Evolutionary conservation across 78 protist species (phyloP).

Genomic region (Diacronema lutheri): DNA sequence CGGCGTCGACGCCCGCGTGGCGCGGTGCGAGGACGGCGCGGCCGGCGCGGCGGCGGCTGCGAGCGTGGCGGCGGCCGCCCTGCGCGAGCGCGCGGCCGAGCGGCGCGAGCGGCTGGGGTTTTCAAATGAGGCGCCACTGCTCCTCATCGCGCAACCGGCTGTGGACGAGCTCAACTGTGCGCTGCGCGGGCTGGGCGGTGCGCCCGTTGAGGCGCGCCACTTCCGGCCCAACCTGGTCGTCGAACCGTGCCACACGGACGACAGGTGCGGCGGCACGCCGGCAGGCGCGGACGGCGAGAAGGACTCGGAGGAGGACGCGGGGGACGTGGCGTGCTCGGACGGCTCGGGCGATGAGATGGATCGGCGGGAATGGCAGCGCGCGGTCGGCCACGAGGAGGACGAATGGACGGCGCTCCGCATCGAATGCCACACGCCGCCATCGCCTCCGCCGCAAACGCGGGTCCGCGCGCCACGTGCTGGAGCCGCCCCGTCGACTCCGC

Average conservation of each 20-base stretch:
- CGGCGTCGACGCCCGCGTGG: no score
- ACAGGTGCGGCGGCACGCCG: background rate
- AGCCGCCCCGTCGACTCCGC: no score
- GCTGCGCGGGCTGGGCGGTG: background rate
- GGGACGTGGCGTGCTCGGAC: background rate
- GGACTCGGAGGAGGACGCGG: background rate
- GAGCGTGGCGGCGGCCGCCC: no score
- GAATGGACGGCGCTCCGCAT: background rate
- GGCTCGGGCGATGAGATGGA: background rate
- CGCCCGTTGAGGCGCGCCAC: background rate
- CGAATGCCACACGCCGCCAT: no score
- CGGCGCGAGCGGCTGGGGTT: background rate
- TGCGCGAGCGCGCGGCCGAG: no score
- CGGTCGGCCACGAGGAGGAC: background rate
- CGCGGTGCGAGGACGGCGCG: no score
- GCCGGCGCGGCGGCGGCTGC: no score
- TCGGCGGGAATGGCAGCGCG: background rate
- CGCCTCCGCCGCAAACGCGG: no score
- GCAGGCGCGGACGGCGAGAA: background rate
- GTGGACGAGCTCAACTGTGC: constrained; percentile 11
- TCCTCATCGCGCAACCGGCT: background rate
- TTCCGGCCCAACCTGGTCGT: constrained; percentile 43
- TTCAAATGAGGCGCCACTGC: constrained; percentile 41
- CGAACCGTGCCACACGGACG: background rate
- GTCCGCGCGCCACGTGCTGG: no score